A percentile compares a stretch with the other conserved stretches of the same genome.
phyloP scores from a whole-genome alignment of 352 stramenopile species.

The Phytophthora hibernalis region DNA sequence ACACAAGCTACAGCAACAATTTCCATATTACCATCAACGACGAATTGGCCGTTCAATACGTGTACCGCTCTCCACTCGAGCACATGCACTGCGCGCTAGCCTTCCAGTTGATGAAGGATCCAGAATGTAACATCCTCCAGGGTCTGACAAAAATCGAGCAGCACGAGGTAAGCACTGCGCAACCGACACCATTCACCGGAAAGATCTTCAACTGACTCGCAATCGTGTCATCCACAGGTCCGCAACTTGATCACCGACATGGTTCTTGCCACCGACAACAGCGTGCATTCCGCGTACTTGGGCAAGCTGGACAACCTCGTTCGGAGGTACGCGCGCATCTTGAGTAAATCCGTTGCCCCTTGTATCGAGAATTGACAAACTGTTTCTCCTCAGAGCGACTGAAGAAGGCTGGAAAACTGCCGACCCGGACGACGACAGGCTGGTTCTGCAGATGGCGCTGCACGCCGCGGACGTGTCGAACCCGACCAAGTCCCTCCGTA shows the following conservation, averaged over 20 bases:
- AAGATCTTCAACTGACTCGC: slow-evolving; percentile 5
- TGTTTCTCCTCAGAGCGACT: slow-evolving; percentile 32
- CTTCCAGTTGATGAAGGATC: slow-evolving; percentile 78
- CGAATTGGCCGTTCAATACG: slow-evolving; percentile 81
- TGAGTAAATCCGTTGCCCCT: background rate
- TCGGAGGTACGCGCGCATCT: slow-evolving; percentile 39
- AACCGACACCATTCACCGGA: too few species aligned
- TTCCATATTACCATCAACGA: slow-evolving; percentile 88
- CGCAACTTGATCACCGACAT: slow-evolving; percentile 85
- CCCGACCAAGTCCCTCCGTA: slow-evolving; percentile 78
- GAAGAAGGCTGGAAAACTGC: slow-evolving; percentile 62
- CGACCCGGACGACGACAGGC: slow-evolving; percentile 72
- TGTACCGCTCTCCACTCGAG: slow-evolving; percentile 86
- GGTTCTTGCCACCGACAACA: slow-evolving; percentile 91
- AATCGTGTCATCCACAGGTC: slow-evolving; percentile 35
- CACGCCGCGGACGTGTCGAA: slow-evolving; percentile 96
- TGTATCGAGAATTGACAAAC: background rate
- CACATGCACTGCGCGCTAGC: slow-evolving; percentile 88
- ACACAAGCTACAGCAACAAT: slow-evolving; percentile 90
- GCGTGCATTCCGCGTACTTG: slow-evolving; percentile 81
- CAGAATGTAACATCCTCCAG: slow-evolving; percentile 76
- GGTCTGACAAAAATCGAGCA: slow-evolving; percentile 79
- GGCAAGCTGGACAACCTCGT: slow-evolving; percentile 81
- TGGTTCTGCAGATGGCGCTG: slow-evolving; percentile 81
- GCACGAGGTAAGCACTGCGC: slow-evolving; percentile 53